Percentiles rank a stretch among this genome's conserved stretches.
These are phyloP conservation scores for Coemansia sp. DNA, from an alignment of 192 early-diverging fungal species.

Conservation along the genomic window DNA sequence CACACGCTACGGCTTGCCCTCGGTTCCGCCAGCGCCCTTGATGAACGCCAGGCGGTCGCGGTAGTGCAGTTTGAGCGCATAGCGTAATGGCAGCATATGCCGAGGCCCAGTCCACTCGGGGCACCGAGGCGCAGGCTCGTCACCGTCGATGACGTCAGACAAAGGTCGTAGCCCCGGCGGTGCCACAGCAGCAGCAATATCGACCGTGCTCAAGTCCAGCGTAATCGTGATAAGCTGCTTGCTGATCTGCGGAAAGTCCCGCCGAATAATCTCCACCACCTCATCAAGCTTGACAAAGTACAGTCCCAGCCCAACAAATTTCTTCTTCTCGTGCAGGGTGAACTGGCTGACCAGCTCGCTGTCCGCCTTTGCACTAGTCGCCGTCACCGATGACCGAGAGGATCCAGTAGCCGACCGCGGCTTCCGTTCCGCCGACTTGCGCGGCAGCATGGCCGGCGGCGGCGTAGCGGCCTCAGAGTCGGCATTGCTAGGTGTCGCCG, in stretches of 20 bases:
- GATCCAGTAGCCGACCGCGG: neutral
- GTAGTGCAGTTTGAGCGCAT: constrained; percentile 48
- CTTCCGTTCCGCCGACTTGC: constrained; percentile 4
- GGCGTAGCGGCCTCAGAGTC: neutral
- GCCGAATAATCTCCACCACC: constrained; percentile 59
- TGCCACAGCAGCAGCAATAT: neutral
- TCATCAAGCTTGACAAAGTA: constrained; percentile 69
- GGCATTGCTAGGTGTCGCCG: neutral
- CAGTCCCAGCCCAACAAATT: constrained; percentile 58
- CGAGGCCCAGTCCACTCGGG: constrained; percentile 46
- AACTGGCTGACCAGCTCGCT: constrained; percentile 35
- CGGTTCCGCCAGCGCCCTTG: neutral
- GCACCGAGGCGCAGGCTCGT: neutral
- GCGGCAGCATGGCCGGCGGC: neutral
- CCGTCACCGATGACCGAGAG: neutral
- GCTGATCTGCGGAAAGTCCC: constrained; percentile 63
- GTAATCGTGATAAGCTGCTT: constrained; percentile 66
- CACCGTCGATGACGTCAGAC: constrained; percentile 1
- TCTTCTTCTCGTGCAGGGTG: constrained; percentile 61
- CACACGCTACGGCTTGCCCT: neutral
- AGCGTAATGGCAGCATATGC: constrained; percentile 40
- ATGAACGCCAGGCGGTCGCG: constrained; percentile 7
- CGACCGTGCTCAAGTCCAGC: constrained; percentile 57
- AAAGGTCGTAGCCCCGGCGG: constrained; percentile 6
- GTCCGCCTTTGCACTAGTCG: constrained; percentile 3